Evolutionary conservation across 1,139 yeast genomes (phyloP).

Genomic region (Schwanniomyces etchellsii): DNA sequence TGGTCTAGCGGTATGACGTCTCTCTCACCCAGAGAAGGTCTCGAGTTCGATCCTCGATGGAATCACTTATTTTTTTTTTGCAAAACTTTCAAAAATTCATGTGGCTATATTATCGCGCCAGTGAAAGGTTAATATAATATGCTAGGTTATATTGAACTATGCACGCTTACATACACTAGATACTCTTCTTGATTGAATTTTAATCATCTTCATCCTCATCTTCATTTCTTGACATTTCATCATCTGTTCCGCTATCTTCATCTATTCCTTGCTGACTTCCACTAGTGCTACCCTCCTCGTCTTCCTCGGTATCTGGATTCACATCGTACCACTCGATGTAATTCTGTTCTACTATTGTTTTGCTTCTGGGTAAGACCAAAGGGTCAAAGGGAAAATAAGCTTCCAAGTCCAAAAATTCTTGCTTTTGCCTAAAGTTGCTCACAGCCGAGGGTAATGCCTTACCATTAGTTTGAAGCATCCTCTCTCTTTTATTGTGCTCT

Average conservation of each 20-base stretch:
- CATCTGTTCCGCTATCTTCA: slow-evolving; percentile 25
- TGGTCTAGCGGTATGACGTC: slow-evolving; percentile 39
- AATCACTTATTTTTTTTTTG: slow-evolving; percentile 14
- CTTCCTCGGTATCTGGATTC: slow-evolving; percentile 44
- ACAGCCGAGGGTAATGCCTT: slow-evolving; percentile 24
- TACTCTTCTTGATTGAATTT: too few species aligned
- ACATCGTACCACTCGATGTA: slow-evolving; percentile 77
- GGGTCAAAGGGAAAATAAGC: slow-evolving; percentile 98
- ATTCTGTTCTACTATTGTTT: slow-evolving; percentile 42
- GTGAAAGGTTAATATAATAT: too few species aligned
- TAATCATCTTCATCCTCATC: slow-evolving; percentile 3
- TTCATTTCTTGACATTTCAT: slow-evolving; percentile 14
- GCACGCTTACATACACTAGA: too few species aligned
- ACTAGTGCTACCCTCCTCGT: slow-evolving; percentile 60
- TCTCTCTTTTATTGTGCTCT: slow-evolving; percentile 79
- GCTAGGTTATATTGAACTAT: too few species aligned
- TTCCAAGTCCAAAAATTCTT: slow-evolving; percentile 82
- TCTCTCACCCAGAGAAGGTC: slow-evolving; percentile 37
- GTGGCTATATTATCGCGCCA: too few species aligned
- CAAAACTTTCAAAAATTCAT: not conserved
- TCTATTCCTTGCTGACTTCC: slow-evolving; percentile 24
- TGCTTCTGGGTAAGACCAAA: slow-evolving; percentile 60
- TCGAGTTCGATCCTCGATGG: slow-evolving; percentile 40
- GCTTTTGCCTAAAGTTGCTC: slow-evolving; percentile 47
- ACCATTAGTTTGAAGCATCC: slow-evolving; percentile 35